A percentile compares a stretch with the other conserved stretches of the same genome.
Conservation (phyloP, 305 asterid genomes). For the Coffea humblotiana region DNA sequence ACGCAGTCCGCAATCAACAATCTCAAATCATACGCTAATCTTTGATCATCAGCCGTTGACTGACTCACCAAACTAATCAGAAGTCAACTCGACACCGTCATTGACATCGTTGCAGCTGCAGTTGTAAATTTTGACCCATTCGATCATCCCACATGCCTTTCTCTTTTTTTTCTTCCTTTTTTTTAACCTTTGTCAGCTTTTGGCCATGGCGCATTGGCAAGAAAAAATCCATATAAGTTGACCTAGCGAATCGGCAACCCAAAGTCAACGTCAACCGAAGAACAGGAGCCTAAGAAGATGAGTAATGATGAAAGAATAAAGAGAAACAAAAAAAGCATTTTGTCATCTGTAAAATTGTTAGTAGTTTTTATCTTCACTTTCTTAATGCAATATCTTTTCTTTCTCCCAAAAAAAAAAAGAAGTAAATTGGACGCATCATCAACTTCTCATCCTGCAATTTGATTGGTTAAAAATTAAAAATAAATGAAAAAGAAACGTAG, state of each 20-base stretch:
- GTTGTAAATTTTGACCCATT: neutral
- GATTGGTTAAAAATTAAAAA: no score
- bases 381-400: no score
- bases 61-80: neutral
- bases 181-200: neutral
- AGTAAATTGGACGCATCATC: no score
- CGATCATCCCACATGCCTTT: neutral
- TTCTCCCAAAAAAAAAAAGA: no score
- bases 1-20: neutral
- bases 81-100: neutral
- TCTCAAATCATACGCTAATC: neutral
- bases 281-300: no score
- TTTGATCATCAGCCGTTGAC: neutral
- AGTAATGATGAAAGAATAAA: no score
- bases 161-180: neutral
- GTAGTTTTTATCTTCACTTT: no score
- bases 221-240: neutral
- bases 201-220: neutral
- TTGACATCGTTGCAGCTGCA: neutral
- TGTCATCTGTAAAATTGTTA: no score
- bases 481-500: no score
- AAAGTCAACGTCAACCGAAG: neutral
- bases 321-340: no score
- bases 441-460: no score
- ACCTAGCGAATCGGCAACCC: neutral